Base-by-base conservation (phyloP, 495 filamentous ascomycete species). In the Haplographium delicatum region DNA sequence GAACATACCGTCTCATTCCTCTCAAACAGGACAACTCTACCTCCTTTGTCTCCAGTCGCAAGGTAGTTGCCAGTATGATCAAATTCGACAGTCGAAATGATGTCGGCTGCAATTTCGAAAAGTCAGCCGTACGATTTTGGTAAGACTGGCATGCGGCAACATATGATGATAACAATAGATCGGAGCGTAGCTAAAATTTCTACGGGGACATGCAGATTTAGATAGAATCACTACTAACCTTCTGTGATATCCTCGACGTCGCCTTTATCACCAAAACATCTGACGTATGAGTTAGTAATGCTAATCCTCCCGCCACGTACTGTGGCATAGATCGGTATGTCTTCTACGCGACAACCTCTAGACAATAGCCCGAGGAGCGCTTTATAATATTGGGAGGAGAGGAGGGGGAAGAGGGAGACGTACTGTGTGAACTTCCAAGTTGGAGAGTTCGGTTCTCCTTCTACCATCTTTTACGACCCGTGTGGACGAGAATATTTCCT, bases 351-450 rank as follows among this genome's bases (percentile, higher is more conserved):
- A n/a, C n/a, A n/a, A n/a, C n/a, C n/a, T n/a, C n/a, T n/a, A n/a
- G n/a, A n/a, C n/a, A n/a, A n/a, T n/a, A n/a, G n/a, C n/a, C n/a
- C n/a, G n/a, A n/a, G n/a, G n/a, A n/a, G n/a, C n/a, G n/a, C n/a
- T n/a, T n/a, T n/a, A n/a, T n/a, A n/a, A n/a, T n/a, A n/a, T n/a
- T 31, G 28, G 7, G 28, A 25, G 49, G 13, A 5, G 24, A 11
- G 13, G 27, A 13, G 22, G n/a, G 31, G 30, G 5, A 28, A 27
- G 15, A 33, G 43, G 31, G 50, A 56, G 41, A 89, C 94, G 80
- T 81, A 98, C 93, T 98, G 93, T 71, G 93, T 98, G 74, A 98
- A 98, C 79, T 97, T 97, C 93, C 93, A 97, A 69, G 91, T 96
- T 62, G 93, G 91, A 68, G 89, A 80, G 71, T 79, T 85, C 70